These are phyloP conservation scores for Lachnellula willkommii DNA, from an alignment of 2,329 filamentous ascomycete species.

Conservation along the genomic window DNA sequence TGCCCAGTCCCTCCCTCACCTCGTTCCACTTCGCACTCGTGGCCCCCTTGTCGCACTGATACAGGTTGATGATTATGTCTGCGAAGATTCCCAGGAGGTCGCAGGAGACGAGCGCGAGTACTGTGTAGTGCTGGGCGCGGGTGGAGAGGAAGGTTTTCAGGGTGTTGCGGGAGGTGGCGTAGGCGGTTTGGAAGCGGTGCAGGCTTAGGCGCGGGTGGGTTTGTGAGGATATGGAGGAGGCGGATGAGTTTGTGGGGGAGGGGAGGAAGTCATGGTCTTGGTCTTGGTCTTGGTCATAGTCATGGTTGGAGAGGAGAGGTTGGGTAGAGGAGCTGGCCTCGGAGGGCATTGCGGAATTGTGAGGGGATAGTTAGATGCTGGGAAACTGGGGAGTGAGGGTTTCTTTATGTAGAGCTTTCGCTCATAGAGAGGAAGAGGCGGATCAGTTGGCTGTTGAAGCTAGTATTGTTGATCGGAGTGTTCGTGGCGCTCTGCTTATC, in stretches of 20 bases:
- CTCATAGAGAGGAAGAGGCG: too few relatives aligned
- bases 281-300: background rate
- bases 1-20: constrained; percentile 41
- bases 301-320: constrained; percentile 15
- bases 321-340: constrained; percentile 7
- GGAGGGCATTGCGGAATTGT: constrained; percentile 9
- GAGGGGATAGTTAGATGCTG: background rate
- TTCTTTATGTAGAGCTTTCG: too few relatives aligned
- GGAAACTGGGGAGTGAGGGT: background rate
- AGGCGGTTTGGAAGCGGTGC: background rate
- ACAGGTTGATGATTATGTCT: constrained; percentile 45
- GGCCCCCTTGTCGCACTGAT: constrained; percentile 39
- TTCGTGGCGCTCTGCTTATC: constrained; percentile 4
- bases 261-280: background rate
- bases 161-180: constrained; percentile 11
- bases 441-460: background rate
- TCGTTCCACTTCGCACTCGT: constrained; percentile 30
- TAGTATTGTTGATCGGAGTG: background rate
- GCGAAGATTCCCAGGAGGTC: constrained; percentile 49
- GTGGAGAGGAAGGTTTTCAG: constrained; percentile 35
- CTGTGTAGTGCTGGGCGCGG: constrained; percentile 43
- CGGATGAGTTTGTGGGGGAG: background rate
- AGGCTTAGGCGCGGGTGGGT: background rate
- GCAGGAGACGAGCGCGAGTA: constrained; percentile 43
- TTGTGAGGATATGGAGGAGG: background rate